Evolutionary conservation across 192 early-diverging fungal species (phyloP), one percentile per base, ranked within the genome.

Genomic region (Paraglomus brasilianum): DNA sequence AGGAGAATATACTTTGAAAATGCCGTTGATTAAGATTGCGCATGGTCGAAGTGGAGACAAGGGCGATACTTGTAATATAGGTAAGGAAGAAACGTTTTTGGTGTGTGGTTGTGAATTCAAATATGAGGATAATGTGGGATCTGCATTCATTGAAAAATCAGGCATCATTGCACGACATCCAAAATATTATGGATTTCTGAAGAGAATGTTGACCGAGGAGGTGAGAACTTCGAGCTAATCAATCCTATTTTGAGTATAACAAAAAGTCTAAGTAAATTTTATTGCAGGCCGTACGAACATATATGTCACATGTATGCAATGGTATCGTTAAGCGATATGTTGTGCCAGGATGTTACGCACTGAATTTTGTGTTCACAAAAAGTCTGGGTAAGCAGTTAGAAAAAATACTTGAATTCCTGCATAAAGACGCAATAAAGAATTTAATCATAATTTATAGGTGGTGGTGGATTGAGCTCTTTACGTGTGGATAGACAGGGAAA

Each of bases 41-140:
- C 82, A 80, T 74, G 87, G 81, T 11, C 75, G 87, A 19, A 86
- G 84, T 70, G 87, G 87, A 36, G 87, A 88, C 66, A 88, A 88
- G 43, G 87, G 87, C 36, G 84, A 88, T 59, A 79, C 80, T 14
- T 81, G 78, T 39, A 88, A 88, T 61, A 67, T 88, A 3, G 62
- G 62, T 64, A 36, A 64, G 38, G 45, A 47, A 36, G 21, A 17
- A 39, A 5, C 7, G 9, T 53, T 22, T 53, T 53, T 9, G 9
- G 13, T 15, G 17, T 64, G 15, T 46, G 48, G 10, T 4, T 47
- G 15, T 36, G 38, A 30, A 36, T 3, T n/a, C 6, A 47, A 47
- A 21, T 45, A 59, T 59, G 5, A 59, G 43, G 8, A 21, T 62
- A 41, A 43, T 13, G 13, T 14, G n/a, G 21, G 41, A 22, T 43